These are phyloP conservation scores for Candida tibetensis DNA, from an alignment of 805 yeast genomes.

Conservation along the genomic window DNA sequence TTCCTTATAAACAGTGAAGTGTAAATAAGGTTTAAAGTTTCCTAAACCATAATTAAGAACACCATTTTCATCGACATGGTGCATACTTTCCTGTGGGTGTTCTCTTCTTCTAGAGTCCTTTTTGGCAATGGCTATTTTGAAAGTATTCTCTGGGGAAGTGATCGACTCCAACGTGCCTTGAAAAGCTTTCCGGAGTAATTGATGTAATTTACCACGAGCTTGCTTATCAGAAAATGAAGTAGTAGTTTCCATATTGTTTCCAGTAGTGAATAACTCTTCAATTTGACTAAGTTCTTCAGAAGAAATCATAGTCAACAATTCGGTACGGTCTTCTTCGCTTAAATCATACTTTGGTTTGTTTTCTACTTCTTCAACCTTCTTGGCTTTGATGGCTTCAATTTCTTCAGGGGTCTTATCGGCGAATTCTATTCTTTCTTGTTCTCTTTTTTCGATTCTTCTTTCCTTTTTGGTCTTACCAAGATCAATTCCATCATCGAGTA, in stretches of 20 bases:
- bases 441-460: slow-evolving; percentile 43
- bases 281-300: slow-evolving; percentile 57
- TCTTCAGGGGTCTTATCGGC: slow-evolving; percentile 34
- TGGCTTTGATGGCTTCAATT: slow-evolving; percentile 26
- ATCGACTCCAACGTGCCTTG: slow-evolving; percentile 72
- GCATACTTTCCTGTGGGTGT: slow-evolving; percentile 35
- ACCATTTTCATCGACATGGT: slow-evolving; percentile 47
- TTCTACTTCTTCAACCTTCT: slow-evolving; percentile 17
- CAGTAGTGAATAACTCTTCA: slow-evolving; percentile 52
- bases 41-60: slow-evolving; percentile 73
- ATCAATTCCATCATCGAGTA: slow-evolving; percentile 69
- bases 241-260: slow-evolving; percentile 55
- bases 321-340: slow-evolving; percentile 42
- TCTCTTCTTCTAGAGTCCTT: slow-evolving; percentile 34
- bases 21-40: slow-evolving; percentile 62
- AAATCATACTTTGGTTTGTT: slow-evolving; percentile 39
- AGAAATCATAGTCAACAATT: slow-evolving; percentile 56
- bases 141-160: slow-evolving; percentile 66
- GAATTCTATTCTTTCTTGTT: slow-evolving; percentile 34
- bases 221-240: slow-evolving; percentile 63
- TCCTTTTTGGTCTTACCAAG: slow-evolving; percentile 45
- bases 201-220: slow-evolving; percentile 76
- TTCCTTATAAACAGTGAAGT: slow-evolving; percentile 83
- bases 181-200: slow-evolving; percentile 69
- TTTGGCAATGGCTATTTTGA: slow-evolving; percentile 58